Evolutionary conservation across 2,329 filamentous ascomycete genomes (phyloP), one percentile per base, ranked within the genome.

Genomic region (Rutstroemia sp.): DNA sequence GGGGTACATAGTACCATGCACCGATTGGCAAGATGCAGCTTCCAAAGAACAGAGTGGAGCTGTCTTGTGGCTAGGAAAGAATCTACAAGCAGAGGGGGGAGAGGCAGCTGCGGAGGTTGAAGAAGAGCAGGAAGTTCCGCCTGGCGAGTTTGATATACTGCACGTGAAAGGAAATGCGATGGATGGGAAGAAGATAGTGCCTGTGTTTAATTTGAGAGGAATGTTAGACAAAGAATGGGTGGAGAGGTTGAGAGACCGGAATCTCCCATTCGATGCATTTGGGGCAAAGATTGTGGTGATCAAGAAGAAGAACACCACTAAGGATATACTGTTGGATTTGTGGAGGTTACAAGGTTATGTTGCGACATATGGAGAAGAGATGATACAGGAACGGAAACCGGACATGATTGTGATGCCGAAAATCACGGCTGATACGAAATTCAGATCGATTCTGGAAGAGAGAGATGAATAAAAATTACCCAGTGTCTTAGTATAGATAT

Each of bases 341-440:
- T 85, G 82, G 82, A 78, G 76, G 59, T 65, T 86, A 8, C 78
- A 84, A 58, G 80, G 80, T 1, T 85, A 80, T 62, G 48, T 82
- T 36, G 64, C 63, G 16, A 53, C 60, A n/a, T 49, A 53, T 46
- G 48, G 50, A n/a, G 48, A 40, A 27, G 42, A 47, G 7, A 34
- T 46, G 23, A 12, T 16, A 27, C 17, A 14, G 4, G 25, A 17
- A 17, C n/a, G 12, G 12, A 42, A 34, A 9, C 3, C 17, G 6
- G 21, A 9, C n/a, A 49, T 46, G 25, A 10, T 21, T 34, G 30
- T 12, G 30, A 34, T 10, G 39, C 8, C 12, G 19, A 16, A 9
- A 17, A 34, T 34, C 4, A 12, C 21, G 6, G 40, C 27, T 21
- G 17, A 10, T 6, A 23, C 12, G 7, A 17, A n/a, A 21, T 46